Evolutionary conservation across 2,329 filamentous ascomycete species (phyloP).

Genomic region (Epichloe bromicola): DNA sequence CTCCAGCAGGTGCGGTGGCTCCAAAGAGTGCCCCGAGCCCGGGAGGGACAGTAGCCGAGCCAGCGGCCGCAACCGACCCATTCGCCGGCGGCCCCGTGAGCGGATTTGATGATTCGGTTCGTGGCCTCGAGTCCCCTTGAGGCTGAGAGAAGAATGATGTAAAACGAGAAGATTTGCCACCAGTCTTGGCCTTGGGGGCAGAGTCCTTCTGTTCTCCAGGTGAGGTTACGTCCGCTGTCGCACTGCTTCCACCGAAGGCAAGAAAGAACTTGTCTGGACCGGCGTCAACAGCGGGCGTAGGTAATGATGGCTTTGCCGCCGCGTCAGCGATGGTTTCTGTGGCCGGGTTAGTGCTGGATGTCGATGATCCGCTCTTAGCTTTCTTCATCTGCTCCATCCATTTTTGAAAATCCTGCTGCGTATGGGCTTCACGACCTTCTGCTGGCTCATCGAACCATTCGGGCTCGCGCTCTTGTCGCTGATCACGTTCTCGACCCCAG

Average conservation of each 20-base stretch:
- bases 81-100: conserved; percentile 19
- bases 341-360: conserved; percentile 18
- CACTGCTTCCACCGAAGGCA: conserved; percentile 32
- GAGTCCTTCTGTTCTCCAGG: conserved; percentile 32
- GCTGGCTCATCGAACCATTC: conserved; percentile 78
- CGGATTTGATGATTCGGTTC: conserved; percentile 35
- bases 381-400: conserved; percentile 90
- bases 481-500: conserved; percentile 45
- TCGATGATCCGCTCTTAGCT: conserved; percentile 28
- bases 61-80: conserved; percentile 3
- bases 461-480: conserved; percentile 63
- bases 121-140: conserved; percentile 38
- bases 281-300: conserved; percentile 50
- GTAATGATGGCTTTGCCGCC: conserved; percentile 42
- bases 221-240: conserved; percentile 35
- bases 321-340: conserved; percentile 27
- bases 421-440: conserved; percentile 58
- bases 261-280: conserved; percentile 70
- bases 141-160: conserved; percentile 57
- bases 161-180: conserved; percentile 65
- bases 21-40: conserved; percentile 5
- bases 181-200: conserved; percentile 39
- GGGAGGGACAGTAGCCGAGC: conserved; percentile 2
- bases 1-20: neutral
- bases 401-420: conserved; percentile 82